A percentile compares a stretch with the other conserved stretches of the same genome.
phyloP scores from a whole-genome alignment of 345 rosid species.

The Salix udensis region DNA sequence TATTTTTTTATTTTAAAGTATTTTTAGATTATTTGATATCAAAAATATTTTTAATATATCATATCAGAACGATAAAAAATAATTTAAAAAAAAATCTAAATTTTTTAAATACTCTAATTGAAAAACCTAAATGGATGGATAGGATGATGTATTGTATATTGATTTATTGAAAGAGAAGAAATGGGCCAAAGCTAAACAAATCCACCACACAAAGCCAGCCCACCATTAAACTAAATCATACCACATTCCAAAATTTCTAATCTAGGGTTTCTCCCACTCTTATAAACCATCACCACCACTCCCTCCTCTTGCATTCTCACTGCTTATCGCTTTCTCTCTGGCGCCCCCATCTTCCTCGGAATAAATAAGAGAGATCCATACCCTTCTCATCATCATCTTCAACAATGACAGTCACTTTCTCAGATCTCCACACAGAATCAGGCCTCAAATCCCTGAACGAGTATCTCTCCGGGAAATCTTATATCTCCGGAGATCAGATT shows the following conservation, averaged over 20 bases:
- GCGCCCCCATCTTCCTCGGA: not conserved
- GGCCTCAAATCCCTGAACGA: conserved; percentile 79
- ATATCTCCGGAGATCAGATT: conserved; percentile 57
- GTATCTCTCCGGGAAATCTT: conserved; percentile 66
- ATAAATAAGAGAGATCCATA: too few species aligned
- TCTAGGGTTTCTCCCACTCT: not conserved
- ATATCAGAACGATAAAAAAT: too few species aligned
- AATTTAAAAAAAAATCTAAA: too few species aligned
- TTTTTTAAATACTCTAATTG: too few species aligned
- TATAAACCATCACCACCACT: not conserved
- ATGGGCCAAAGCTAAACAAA: not conserved
- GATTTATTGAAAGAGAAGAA: not conserved
- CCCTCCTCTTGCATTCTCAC: not conserved
- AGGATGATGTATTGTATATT: too few species aligned
- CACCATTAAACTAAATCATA: not conserved
- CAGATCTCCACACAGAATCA: conserved; percentile 79
- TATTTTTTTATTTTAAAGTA: too few species aligned
- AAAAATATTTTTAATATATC: too few species aligned
- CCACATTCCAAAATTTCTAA: not conserved
- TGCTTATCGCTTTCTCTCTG: not conserved
- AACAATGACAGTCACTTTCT: conserved; percentile 69
- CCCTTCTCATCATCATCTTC: not conserved
- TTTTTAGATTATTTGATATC: too few species aligned
- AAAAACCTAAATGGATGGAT: too few species aligned
- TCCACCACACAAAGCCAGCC: not conserved